Conservation (phyloP, 768 basidiomycete genomes). For the Exidia glandulosa region DNA sequence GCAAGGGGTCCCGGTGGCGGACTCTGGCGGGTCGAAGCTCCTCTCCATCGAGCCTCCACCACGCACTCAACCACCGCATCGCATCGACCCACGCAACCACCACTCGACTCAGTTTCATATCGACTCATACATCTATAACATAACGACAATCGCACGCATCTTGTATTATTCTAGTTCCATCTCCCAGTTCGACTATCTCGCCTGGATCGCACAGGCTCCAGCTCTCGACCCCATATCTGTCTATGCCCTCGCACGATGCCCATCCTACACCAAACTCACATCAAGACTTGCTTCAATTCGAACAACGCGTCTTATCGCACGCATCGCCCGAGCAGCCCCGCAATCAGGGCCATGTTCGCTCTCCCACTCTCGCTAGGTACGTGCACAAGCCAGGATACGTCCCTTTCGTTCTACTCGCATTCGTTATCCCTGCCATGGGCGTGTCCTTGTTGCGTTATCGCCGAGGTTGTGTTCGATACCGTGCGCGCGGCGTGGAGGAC, state of each 20-base stretch:
- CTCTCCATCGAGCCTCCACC: not conserved
- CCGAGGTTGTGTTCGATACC: too few species aligned
- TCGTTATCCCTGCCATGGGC: too few species aligned
- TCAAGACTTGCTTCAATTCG: too few species aligned
- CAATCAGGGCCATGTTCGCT: not conserved
- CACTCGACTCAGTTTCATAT: not conserved
- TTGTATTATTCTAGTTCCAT: not conserved
- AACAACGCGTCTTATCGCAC: too few species aligned
- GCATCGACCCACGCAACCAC: not conserved
- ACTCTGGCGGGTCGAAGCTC: not conserved
- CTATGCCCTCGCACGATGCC: not conserved
- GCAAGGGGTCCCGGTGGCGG: not conserved
- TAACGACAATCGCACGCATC: not conserved
- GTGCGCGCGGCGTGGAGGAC: too few species aligned
- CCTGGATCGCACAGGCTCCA: not conserved
- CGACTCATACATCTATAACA: not conserved
- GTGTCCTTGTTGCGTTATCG: too few species aligned
- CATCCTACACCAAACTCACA: too few species aligned
- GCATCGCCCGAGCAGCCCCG: not conserved
- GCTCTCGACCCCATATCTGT: not conserved
- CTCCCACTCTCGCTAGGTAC: not conserved
- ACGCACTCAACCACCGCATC: not conserved
- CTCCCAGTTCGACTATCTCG: not conserved
- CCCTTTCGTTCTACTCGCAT: too few species aligned
- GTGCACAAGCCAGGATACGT: too few species aligned